Evolutionary conservation across 2,329 filamentous ascomycete species (phyloP).

Genomic region (Colletotrichum camelliae): DNA sequence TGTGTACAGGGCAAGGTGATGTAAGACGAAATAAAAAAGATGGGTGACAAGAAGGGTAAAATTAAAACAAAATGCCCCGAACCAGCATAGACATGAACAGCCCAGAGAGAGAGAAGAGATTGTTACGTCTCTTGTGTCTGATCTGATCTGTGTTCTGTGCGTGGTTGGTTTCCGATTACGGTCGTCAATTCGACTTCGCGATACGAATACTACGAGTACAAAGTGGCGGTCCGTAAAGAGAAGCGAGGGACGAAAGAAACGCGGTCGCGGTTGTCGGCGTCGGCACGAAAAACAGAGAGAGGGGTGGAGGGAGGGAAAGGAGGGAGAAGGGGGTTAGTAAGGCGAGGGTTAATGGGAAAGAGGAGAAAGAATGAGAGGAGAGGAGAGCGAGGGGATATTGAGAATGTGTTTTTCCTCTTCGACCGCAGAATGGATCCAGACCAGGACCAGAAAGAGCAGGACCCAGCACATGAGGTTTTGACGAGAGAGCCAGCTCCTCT

Average conservation of each 20-base stretch:
- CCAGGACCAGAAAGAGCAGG: neutral
- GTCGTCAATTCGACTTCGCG: conserved; percentile 1
- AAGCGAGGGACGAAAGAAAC: conserved; percentile 5
- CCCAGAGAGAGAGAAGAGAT: neutral
- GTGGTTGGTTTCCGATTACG: neutral
- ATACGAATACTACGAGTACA: neutral
- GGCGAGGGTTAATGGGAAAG: neutral
- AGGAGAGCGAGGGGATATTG: neutral
- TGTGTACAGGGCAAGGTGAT: neutral
- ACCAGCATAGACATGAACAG: neutral
- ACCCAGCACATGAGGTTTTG: conserved; percentile 1
- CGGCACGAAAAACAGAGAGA: conserved; percentile 6
- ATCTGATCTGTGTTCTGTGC: neutral
- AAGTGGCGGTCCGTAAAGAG: neutral
- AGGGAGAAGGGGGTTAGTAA: conserved; percentile 7
- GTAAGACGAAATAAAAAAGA: neutral
- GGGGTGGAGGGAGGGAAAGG: conserved; percentile 6
- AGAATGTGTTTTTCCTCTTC: neutral
- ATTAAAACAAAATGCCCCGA: neutral
- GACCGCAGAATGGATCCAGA: neutral
- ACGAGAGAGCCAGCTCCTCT: neutral
- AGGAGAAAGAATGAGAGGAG: neutral
- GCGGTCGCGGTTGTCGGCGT: conserved; percentile 15
- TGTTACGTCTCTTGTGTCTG: neutral
- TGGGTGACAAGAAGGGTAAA: neutral